A percentile compares a stretch with the other conserved stretches of the same genome.
Evolutionary conservation across 306 rosid species (phyloP).

Genomic region (Arachis hypogaea): DNA sequence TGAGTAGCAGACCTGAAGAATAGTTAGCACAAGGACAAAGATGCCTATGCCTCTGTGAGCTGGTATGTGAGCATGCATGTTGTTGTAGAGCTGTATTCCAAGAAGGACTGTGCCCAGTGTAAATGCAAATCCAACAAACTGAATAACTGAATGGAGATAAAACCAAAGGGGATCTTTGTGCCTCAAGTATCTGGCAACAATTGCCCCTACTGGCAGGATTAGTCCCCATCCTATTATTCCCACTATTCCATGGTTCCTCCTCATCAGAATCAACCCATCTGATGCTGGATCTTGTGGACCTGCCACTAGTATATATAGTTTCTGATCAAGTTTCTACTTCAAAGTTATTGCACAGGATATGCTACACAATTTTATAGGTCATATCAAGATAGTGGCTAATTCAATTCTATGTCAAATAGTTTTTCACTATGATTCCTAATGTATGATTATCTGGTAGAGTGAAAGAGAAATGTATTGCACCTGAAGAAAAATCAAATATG

Average conservation of each 20-base stretch:
- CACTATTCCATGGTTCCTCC: slow-evolving; percentile 87
- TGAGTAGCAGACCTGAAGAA: slow-evolving; percentile 78
- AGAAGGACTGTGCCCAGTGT: slow-evolving; percentile 82
- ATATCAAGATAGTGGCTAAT: slow-evolving; percentile 4
- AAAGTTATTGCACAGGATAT: background rate
- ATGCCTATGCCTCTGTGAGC: slow-evolving; percentile 93
- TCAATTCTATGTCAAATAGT: background rate
- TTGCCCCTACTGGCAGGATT: slow-evolving; percentile 86
- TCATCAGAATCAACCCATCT: slow-evolving; percentile 56
- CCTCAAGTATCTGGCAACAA: slow-evolving; percentile 88
- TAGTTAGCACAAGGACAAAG: slow-evolving; percentile 77
- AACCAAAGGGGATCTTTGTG: slow-evolving; percentile 94
- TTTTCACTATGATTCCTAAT: background rate
- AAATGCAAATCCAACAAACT: slow-evolving; percentile 78
- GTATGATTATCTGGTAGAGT: background rate
- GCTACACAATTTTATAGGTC: slow-evolving; percentile 6
- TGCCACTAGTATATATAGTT: slow-evolving; percentile 44
- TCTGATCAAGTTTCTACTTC: slow-evolving; percentile 17
- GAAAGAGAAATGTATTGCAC: slow-evolving; percentile 38
- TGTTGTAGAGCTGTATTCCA: slow-evolving; percentile 75
- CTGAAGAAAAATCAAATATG: slow-evolving; percentile 81
- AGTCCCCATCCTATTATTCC: slow-evolving; percentile 93
- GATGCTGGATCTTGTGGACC: slow-evolving; percentile 45
- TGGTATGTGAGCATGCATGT: slow-evolving; percentile 65
- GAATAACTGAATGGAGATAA: slow-evolving; percentile 83